Evolutionary conservation across 1,284 basidiomycete genomes (phyloP).

Genomic region (Sporisorium exsertum): DNA sequence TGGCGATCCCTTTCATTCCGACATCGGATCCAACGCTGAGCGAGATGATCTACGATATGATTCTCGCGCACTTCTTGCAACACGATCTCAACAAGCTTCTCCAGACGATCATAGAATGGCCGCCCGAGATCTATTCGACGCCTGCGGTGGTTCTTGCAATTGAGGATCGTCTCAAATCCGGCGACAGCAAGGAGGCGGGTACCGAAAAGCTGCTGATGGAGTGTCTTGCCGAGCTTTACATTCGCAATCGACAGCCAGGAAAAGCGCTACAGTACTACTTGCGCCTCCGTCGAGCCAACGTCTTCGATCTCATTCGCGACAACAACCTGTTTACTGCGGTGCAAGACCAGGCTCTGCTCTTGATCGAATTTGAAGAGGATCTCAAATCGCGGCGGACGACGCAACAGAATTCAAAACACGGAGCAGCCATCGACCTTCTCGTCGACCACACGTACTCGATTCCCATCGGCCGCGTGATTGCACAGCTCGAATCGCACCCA

Average conservation of each 20-base stretch:
- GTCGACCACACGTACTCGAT: conserved; percentile 97
- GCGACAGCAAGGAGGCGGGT: conserved; percentile 67
- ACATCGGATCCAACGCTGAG: conserved; percentile 83
- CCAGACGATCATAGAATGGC: conserved; percentile 87
- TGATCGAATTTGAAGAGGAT: conserved; percentile 95
- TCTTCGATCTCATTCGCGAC: conserved; percentile 93
- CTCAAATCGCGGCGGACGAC: conserved; percentile 73
- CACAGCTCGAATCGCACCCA: conserved; percentile 82
- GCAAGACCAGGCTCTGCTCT: conserved; percentile 87
- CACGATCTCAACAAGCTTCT: conserved; percentile 82
- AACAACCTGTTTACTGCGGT: conserved; percentile 95
- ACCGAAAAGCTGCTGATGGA: conserved; percentile 80
- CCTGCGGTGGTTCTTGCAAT: conserved; percentile 87
- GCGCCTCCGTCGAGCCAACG: conserved; percentile 84
- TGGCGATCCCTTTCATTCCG: conserved; percentile 89
- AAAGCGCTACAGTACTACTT: conserved; percentile 92
- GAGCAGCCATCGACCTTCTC: conserved; percentile 83
- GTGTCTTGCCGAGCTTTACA: conserved; percentile 90
- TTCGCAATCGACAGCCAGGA: conserved; percentile 87
- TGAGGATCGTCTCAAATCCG: conserved; percentile 77
- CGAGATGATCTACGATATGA: conserved; percentile 92
- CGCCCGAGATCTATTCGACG: conserved; percentile 88
- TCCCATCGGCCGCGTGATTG: conserved; percentile 88
- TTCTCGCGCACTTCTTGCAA: conserved; percentile 85
- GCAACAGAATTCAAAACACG: conserved; percentile 66